Evolutionary conservation across 305 asterid genomes (phyloP), one percentile per base, ranked within the genome.

Genomic region (Fraxinus xanthoxyloides): DNA sequence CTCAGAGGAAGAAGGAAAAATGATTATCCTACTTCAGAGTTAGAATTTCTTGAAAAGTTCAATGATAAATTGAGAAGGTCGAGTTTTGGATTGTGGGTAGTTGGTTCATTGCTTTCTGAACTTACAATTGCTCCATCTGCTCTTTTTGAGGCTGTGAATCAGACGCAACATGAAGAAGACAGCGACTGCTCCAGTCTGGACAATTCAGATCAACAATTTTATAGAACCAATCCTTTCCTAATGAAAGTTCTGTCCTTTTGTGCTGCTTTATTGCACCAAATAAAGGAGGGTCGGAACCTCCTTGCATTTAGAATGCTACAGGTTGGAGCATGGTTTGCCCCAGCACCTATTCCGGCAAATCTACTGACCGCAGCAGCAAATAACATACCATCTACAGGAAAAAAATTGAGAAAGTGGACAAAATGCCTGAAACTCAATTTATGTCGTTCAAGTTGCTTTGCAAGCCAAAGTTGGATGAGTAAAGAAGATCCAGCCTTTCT

Each of bases 251-350:
- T 95, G 34, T 82, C 89, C 5, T 89, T 95, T 69, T 87, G 91
- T 75, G 85, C 82, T 31, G 87, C 85, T 69, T 67, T 89, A 28
- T 85, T 95, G 89, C 92, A 87, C 72, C 91, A 91, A 77, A 76
- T 73, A 3, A 85, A 79, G 7, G 92, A 90, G 31, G 86, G 78
- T 12, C 73, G 82, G 78, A 90, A 91, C 46, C 78, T 83, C 4
- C 85, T 91, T 6, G 90, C 93, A 31, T 88, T 88, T 19, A 88
- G 91, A 87, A 91, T 93, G 97, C 92, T 95, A 84, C 94, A 86
- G 76, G 93, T 85, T 2, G 98, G 97, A 2, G 95, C 92, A 1
- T 95, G 98, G 98, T 85, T 95, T 2, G 94, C 98, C 9, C 92
- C 94, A 6, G 83, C 95, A 59, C 98, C 98, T 0, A 75, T 92